These are phyloP conservation scores for Gossypium herbaceum DNA, from an alignment of 345 rosid species.

Conservation along the genomic window DNA sequence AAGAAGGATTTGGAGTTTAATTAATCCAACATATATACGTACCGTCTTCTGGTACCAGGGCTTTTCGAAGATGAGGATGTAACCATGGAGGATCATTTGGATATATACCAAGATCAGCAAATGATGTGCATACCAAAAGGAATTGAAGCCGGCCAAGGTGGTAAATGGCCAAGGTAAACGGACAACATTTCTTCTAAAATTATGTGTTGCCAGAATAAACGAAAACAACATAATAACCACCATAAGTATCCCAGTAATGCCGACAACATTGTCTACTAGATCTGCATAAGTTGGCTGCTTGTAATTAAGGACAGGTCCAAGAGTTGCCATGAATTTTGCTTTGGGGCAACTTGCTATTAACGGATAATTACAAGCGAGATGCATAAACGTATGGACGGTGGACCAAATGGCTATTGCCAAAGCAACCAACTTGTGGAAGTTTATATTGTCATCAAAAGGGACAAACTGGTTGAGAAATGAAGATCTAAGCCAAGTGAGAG, in stretches of 20 bases:
- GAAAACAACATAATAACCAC: slow-evolving; percentile 55
- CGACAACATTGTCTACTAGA: slow-evolving; percentile 45
- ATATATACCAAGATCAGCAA: slow-evolving; percentile 66
- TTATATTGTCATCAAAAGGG: slow-evolving; percentile 92
- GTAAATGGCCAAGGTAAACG: slow-evolving; percentile 65
- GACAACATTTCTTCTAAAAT: slow-evolving; percentile 61
- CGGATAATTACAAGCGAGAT: slow-evolving; percentile 62
- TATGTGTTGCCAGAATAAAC: slow-evolving; percentile 63
- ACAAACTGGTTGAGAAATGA: slow-evolving; percentile 44
- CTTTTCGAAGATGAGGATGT: slow-evolving; percentile 57
- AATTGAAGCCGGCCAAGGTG: slow-evolving; percentile 75
- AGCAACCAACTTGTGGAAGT: slow-evolving; percentile 76
- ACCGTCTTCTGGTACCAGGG: slow-evolving; percentile 80
- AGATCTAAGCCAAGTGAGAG: slow-evolving; percentile 69
- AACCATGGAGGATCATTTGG: slow-evolving; percentile 68
- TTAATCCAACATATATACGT: slow-evolving; percentile 8
- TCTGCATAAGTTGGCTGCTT: slow-evolving; percentile 62
- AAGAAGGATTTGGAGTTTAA: not conserved
- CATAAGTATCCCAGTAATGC: slow-evolving; percentile 63
- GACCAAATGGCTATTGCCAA: slow-evolving; percentile 43
- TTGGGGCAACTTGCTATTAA: slow-evolving; percentile 39
- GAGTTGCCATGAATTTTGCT: slow-evolving; percentile 40
- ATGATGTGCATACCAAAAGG: slow-evolving; percentile 98
- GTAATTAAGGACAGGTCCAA: slow-evolving; percentile 40
- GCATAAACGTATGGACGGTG: slow-evolving; percentile 44